Evolutionary conservation across 306 rosid genomes (phyloP), one percentile per base, ranked within the genome.

Genomic region (Cotoneaster glaucophyllus): DNA sequence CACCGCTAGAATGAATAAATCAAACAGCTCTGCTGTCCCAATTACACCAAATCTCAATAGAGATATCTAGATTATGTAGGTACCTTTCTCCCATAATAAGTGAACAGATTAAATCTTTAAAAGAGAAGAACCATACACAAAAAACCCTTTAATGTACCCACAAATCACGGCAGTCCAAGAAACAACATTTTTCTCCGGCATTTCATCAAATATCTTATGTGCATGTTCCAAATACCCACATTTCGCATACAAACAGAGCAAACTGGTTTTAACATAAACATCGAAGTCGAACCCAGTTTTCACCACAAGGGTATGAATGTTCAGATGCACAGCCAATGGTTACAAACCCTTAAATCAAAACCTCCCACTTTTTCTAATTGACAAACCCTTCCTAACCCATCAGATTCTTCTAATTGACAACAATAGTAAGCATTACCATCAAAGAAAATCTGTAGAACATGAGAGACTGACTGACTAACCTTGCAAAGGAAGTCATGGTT

Each of bases 131-230:
- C 14, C 11, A 52, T 59, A 4, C 13, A 34, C 17, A 32, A 25
- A 18, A 11, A 39, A 43, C 67, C 70, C 31, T 29, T 29, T 4
- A 29, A 85, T 79, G 64, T 78, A 87, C 62, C 90, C 96, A 39
- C 89, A 81, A 58, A 91, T 84, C 7, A 88, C 81, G 6, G 91
- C 86, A 11, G 93, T 87, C 91, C 93, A 87, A 80, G 90, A 91
- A 11, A 87, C 91, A 68, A 87, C 85, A 78, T 87, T 88, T 45
- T 84, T 91, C 0, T 82, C 82, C 31, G 82, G 77, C 77, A 88
- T 88, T 75, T 91, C 86, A 71, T 82, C 91, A 25, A 91, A 91
- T 54, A 87, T 83, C 85, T 80, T 81, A 1, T 79, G 88, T 1
- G 91, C 96, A 74, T 67, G 77, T 0, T 24, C 63, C 14, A 91